phyloP scores from a whole-genome alignment of 441 rosid genomes.

The Populus hybrid region DNA sequence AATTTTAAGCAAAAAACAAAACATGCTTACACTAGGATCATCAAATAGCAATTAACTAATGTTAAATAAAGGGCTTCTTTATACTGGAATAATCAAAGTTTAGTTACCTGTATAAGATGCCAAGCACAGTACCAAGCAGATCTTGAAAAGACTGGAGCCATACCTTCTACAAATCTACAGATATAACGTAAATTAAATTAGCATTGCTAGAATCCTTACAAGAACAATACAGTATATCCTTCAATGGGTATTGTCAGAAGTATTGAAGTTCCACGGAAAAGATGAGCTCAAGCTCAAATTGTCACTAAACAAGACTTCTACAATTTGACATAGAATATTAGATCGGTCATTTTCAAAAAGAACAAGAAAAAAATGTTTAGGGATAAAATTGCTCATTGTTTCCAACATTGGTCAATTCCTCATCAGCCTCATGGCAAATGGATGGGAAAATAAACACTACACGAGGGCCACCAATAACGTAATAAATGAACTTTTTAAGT shows the following conservation, averaged over 20 bases:
- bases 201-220: neutral
- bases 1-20: no score
- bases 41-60: neutral
- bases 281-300: neutral
- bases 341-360: neutral
- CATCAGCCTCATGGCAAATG: neutral
- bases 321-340: neutral
- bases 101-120: slow-evolving; percentile 91
- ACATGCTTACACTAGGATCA: neutral
- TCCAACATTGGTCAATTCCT: neutral
- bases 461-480: neutral
- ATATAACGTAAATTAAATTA: slow-evolving; percentile 12
- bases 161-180: slow-evolving; percentile 90
- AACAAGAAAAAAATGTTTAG: neutral
- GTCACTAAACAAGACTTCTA: neutral
- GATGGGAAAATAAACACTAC: neutral
- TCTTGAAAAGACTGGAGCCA: slow-evolving; percentile 98
- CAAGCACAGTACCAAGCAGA: slow-evolving; percentile 98
- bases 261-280: neutral
- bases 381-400: neutral
- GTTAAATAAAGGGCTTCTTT: neutral
- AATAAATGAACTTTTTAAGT: neutral
- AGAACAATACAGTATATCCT: slow-evolving; percentile 1
- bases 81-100: neutral
- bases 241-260: neutral